Evolutionary conservation across 495 filamentous ascomycete genomes (phyloP), one percentile per base, ranked within the genome.

Genomic region (Penicillium ucsense): DNA sequence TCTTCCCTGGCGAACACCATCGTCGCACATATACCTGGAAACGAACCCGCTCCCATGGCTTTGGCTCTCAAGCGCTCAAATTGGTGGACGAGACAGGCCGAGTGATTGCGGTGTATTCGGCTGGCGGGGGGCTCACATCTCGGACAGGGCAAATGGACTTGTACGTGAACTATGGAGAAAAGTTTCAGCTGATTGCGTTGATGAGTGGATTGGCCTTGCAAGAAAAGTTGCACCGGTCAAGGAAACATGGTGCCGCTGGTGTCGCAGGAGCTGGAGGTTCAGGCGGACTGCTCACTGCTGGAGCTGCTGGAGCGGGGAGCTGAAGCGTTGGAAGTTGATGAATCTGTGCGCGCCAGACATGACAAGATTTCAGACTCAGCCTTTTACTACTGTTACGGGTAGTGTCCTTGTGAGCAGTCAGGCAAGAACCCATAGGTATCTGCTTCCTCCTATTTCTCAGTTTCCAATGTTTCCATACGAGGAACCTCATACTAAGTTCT

Each of bases 1-100:
- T 48, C 4, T 3, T 62, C 1, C 49, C 42, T 2, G 28, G 39
- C 27, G 50, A 48, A 4, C 34, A 28, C 3, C 33, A 33, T 6
- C 34, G 29, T 2, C 45, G 50, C 20, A 49, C 49, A 5, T 68
- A 67, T 35, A 43, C 61, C 10, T 71, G 68, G 68, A 64, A 65
- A 43, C 35, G 50, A 31, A 72, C 65, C 6, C 58, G 57, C 30
- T 43, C 48, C n/a, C 54, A 63, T 9, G 62, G 57, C 4, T 43
- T 46, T 5, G 55, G 50, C 12, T 51, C 49, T 6, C 54, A 51
- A 28, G 61, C 59, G 27, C 52, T 54, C 41, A 69, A 71, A 41
- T 46, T 68, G 8, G 55, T 65, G 12, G 53, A 67, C 20, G 62
- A 66, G 35, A 39, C 50, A 4, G 50, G 50, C 9, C 40, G 49